Base-by-base conservation (phyloP, 148 eudicot genomes). In the Cornus kousa region DNA sequence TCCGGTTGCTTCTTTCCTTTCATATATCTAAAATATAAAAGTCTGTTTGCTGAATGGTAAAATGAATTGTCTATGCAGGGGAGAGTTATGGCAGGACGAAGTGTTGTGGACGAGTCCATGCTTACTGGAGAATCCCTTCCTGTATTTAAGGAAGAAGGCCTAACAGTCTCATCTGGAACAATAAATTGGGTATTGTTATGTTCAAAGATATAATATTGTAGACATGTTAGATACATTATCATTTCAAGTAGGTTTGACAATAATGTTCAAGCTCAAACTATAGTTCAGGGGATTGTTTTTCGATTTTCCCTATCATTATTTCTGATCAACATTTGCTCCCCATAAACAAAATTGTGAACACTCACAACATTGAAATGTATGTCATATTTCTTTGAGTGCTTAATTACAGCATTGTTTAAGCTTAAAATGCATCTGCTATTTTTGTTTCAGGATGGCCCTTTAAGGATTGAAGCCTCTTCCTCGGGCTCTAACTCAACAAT, bases 81-180 rank as follows among this genome's bases (percentile, higher is more conserved):
- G 24, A 87, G 75, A 82, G 93, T 95, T 77, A 71, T 90, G 76
- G 97, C 97, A 70, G 98, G 98, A 65, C 89, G 96, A 82, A 95
- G 98, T 89, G 96, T 93, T 74, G 98, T 95, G 81, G 98, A 95
- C 68, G 98, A 95, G 89, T 95, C 98, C 84, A 95, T 93, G 98
- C 97, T 95, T 82, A 92, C 94, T 68, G 98, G 98, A 67, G 98
- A 95, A 78, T 95, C 98, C 22, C 93, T 95, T 82, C 98, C 98
- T 66, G 96, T 95, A 28, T 91, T 90, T 83, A 95, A 95, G 89
- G 97, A 91, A 80, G 81, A 84, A 78, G 98, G 97, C 74, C 85
- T 87, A 79, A 74, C 59, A 60, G 96, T 93, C 68, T 93, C 97
- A 66, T 91, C 98, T 74, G 98, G 98, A 82, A 95, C 98, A 84